These are phyloP conservation scores for Lathyrus oleraceus DNA, from an alignment of 306 rosid genomes.

Conservation along the genomic window DNA sequence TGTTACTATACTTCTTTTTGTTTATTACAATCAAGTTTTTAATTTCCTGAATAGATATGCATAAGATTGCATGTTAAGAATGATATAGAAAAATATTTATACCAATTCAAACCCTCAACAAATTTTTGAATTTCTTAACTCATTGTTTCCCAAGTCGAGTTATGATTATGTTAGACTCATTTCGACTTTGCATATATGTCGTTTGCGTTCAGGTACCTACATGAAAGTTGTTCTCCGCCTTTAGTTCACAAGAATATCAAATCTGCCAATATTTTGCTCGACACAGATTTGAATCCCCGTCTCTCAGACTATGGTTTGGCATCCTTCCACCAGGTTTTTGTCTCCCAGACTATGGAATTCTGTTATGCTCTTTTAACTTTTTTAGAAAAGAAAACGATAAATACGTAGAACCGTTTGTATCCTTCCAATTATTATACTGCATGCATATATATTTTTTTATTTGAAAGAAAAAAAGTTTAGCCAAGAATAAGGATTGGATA, in stretches of 20 bases:
- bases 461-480: too few relatives aligned
- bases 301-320: conserved; percentile 86
- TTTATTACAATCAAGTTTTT: too few relatives aligned
- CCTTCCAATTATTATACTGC: conserved; percentile 18
- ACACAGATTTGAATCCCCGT: conserved; percentile 71
- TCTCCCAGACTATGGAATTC: conserved; percentile 2
- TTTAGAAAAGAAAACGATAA: conserved; percentile 1
- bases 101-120: conserved; percentile 19
- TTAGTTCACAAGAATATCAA: conserved; percentile 80
- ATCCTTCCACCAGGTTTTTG: conserved; percentile 67
- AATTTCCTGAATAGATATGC: conserved; percentile 8
- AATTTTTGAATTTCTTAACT: not conserved
- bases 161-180: not conserved
- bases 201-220: conserved; percentile 68
- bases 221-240: conserved; percentile 74
- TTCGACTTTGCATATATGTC: not conserved
- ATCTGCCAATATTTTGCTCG: conserved; percentile 82
- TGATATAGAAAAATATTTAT: conserved; percentile 1
- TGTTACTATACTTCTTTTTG: not conserved
- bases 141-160: not conserved
- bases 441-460: too few relatives aligned
- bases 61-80: not conserved
- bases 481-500: too few relatives aligned
- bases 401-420: not conserved
- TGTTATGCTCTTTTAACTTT: not conserved